Percentiles rank a stretch among this genome's conserved stretches.
phyloP scores from a whole-genome alignment of 129 eudicot species.

The Tagetes patula region DNA sequence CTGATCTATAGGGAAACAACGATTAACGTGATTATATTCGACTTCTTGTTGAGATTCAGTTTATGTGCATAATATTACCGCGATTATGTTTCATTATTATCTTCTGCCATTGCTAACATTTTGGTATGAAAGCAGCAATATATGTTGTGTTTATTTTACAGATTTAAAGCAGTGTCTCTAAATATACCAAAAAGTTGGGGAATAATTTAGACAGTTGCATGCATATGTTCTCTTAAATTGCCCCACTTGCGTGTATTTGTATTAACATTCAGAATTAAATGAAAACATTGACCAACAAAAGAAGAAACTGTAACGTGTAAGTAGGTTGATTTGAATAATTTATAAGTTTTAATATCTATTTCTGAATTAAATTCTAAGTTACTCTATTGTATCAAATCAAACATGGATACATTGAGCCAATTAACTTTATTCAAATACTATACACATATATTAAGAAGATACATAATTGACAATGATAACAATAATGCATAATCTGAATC shows the following conservation, averaged over 20 bases:
- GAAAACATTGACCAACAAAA: background rate
- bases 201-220: too few relatives aligned
- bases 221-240: too few relatives aligned
- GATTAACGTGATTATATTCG: background rate
- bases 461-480: conserved; percentile 27
- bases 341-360: background rate
- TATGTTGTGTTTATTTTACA: conserved; percentile 18
- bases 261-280: too few relatives aligned
- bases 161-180: background rate
- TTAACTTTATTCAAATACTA: conserved; percentile 12
- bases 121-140: conserved; percentile 16
- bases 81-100: conserved; percentile 15
- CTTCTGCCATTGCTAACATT: conserved; percentile 26
- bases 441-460: conserved; percentile 11
- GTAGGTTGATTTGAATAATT: background rate
- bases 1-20: conserved; percentile 18
- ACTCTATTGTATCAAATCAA: background rate
- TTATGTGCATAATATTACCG: conserved; percentile 31
- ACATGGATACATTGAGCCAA: background rate
- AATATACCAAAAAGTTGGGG: too few relatives aligned
- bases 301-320: background rate
- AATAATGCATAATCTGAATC: background rate
- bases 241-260: too few relatives aligned
- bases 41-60: conserved; percentile 23
- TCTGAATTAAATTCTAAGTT: background rate